Base-by-base conservation (phyloP, 768 basidiomycete genomes). In the Russula ochroleuca region DNA sequence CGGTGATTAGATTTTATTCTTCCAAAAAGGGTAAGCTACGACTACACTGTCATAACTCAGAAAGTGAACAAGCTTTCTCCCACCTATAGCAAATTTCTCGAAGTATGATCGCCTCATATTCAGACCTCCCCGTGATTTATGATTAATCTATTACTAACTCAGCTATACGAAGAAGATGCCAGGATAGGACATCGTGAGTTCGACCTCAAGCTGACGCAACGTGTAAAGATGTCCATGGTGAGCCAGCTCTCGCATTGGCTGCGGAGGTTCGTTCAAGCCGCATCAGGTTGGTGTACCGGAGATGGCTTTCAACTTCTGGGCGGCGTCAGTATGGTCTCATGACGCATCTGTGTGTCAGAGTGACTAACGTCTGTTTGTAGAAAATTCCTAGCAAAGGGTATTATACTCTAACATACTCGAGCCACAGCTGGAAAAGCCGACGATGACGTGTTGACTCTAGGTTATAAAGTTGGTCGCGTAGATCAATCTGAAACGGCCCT, bases 201-300 rank as follows among this genome's bases (percentile, higher is more conserved):
- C 72, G 97, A 98, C 69, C 77, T 99, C 62, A 98, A 99, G 71
- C 79, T 93, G 40, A 93, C 91, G 0, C 81, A 87, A 60, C 79
- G 97, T 65, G 97, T 98, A 51, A 98, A 98, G 75, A 99, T 99
- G 97, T 94, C 88, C 65, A 99, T 99, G 96, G 96, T 92, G 45
- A 45, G 80, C 69, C 19, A 6, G 7, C 45, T 52, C 54, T 19
- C 23, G 40, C 13, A 14, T 47, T 15, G n/a, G 19, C 50, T 28
- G 8, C 19, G 4, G 19, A 28, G 37, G 64, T 55, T 17, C 17
- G 6, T 13, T 48, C 37, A 59, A 59, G 15, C 0, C 37, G 21
- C 63, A 1, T 63, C 35, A 93, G 92, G 92, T 96, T 57, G 97
- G 97, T 41, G 95, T 98, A 7, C 97, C 97, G 0, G 97, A 98